Conservation (phyloP, 1,139 yeast species). For the Debaryomyces psychrophilus region DNA sequence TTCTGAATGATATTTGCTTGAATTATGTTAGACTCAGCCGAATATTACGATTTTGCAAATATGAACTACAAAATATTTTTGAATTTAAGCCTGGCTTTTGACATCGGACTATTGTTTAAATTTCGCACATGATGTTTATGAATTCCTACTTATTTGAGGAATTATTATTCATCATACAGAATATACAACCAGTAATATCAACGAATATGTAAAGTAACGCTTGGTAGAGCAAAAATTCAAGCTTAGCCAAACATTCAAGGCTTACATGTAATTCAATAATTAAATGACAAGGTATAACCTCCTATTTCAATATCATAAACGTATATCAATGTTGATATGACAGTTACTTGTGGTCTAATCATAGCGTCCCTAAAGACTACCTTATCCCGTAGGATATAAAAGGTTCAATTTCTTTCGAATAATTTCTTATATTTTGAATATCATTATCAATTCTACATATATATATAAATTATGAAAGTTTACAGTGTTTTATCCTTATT, state of each 20-base stretch:
- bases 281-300: too few species aligned
- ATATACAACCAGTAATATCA: too few species aligned
- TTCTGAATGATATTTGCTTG: too few species aligned
- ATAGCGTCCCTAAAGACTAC: background rate
- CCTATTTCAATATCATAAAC: background rate
- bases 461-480: slow-evolving; percentile 21
- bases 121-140: too few species aligned
- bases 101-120: too few species aligned
- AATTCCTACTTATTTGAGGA: too few species aligned
- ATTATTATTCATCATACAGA: too few species aligned
- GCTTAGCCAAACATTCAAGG: background rate
- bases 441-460: background rate
- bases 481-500: slow-evolving; percentile 17
- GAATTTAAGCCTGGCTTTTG: too few species aligned
- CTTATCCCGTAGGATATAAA: background rate
- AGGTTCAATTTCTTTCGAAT: background rate
- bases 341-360: background rate
- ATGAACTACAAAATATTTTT: too few species aligned
- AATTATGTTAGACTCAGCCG: too few species aligned
- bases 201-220: background rate
- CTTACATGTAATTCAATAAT: background rate
- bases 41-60: too few species aligned
- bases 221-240: background rate
- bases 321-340: too few species aligned
- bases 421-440: background rate